These are phyloP conservation scores for Nicotiana sylvestris DNA, from an alignment of 257 asterid genomes.

Conservation along the genomic window DNA sequence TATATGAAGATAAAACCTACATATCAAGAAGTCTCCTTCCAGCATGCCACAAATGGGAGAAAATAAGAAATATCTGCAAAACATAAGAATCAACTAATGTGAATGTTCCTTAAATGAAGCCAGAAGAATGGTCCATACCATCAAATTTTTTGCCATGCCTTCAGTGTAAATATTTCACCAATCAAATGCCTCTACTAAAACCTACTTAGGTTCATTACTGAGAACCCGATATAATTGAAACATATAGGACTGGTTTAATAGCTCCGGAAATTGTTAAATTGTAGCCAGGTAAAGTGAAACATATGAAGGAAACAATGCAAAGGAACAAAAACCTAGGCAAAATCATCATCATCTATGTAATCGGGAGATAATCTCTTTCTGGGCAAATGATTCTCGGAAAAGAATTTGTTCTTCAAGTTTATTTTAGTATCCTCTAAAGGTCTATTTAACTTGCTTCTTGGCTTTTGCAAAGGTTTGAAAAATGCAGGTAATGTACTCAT, in stretches of 20 bases:
- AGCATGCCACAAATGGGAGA: no score
- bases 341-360: slow-evolving; percentile 56
- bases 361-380: slow-evolving; percentile 40
- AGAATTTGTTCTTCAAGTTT: slow-evolving; percentile 22
- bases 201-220: neutral
- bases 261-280: neutral
- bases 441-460: slow-evolving; percentile 39
- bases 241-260: neutral
- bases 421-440: slow-evolving; percentile 41
- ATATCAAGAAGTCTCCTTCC: no score
- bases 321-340: slow-evolving; percentile 29
- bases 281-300: neutral
- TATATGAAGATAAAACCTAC: no score
- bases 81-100: no score
- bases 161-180: neutral
- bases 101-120: neutral
- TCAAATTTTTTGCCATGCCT: neutral
- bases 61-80: no score
- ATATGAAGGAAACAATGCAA: no score
- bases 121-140: neutral
- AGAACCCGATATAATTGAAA: neutral
- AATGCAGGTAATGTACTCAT: slow-evolving; percentile 24
- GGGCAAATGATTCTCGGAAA: slow-evolving; percentile 36
- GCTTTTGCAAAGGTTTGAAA: slow-evolving; percentile 44
- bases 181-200: neutral